Percentiles rank a stretch among this genome's conserved stretches.
These are phyloP conservation scores for Paspalum vaginatum DNA, from an alignment of 176 grass and related monocot genomes.

Conservation along the genomic window DNA sequence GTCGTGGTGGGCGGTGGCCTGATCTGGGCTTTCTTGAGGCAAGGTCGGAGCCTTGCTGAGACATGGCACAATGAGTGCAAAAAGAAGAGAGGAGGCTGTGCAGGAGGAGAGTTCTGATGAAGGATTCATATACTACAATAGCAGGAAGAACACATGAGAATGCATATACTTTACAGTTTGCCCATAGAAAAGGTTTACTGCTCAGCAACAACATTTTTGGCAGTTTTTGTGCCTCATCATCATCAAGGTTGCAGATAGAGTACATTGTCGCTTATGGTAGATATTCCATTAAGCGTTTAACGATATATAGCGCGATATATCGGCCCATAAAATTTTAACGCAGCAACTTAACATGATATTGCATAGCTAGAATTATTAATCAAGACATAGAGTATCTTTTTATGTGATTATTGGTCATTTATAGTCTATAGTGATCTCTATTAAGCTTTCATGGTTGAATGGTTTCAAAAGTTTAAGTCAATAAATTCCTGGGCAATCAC, in stretches of 20 bases:
- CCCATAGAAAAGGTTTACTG: not conserved
- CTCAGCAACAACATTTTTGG: constrained; percentile 1
- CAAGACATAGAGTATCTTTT: not conserved
- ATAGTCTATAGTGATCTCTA: not conserved
- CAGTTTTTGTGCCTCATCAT: constrained; percentile 2
- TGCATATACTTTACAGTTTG: not conserved
- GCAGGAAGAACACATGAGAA: not conserved
- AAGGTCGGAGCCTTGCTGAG: not conserved
- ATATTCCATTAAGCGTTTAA: not conserved
- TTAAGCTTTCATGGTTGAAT: not conserved
- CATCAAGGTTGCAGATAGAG: not conserved
- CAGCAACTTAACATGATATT: not conserved
- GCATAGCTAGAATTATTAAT: not conserved
- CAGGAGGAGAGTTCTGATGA: not conserved
- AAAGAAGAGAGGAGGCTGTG: not conserved
- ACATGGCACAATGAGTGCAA: not conserved
- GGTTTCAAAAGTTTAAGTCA: not conserved
- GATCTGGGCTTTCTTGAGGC: constrained; percentile 7
- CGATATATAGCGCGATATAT: not conserved
- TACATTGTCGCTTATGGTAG: not conserved
- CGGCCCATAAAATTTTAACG: not conserved
- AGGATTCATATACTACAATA: not conserved
- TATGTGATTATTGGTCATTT: not conserved
- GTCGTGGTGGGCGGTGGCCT: not conserved
- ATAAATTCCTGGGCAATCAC: not conserved